Evolutionary conservation across 345 rosid species (phyloP), one percentile per base, ranked within the genome.

Genomic region (Eucalyptus cloeziana): DNA sequence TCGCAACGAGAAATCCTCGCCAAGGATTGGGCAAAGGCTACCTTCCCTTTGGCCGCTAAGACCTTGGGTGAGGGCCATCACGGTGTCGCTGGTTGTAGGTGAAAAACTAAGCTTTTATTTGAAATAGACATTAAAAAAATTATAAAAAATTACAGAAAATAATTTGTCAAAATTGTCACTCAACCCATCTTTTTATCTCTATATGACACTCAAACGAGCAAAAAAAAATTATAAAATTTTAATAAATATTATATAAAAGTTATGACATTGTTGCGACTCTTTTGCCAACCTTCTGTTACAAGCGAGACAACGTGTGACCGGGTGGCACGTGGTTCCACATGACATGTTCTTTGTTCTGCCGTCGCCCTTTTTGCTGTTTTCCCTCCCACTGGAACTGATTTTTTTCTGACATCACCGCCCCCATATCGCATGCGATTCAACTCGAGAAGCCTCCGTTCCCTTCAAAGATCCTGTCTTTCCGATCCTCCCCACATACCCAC

Each of bases 31-130:
- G 2, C 10, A 52, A 52, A 52, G 10, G 25, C 2, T 52, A 2
- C 25, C 58, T 19, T 8, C 2, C 58, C 25, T 2, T 21, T 21
- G 25, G 58, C 25, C 1, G 1, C 58, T 52, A 52, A 52, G 58
- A 52, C 58, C 58, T 19, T 52, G 5, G 10, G 25, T 1, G 0
- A 52, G 25, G 25, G 2, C 58, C 10, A 21, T 52, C 3, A 4
- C 56, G 2, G 2, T 0, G 1, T 1, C 2, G 0, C 2, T 1
- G 2, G 4, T 52, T 52, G 4, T 52, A 52, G 4, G 2, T 1
- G 4, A 19, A 2, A 52, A 52, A 19, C 0, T 2, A 19, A 52
- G 0, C 10, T 52, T 2, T 52, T 52, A 52, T 19, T 52, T 52
- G 24, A 52, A 1, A 52, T 0, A 0, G 1, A 52, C 4, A 52